Conservation (phyloP, 202 grass and related monocot species). For the Schoenoplectus triqueter region DNA sequence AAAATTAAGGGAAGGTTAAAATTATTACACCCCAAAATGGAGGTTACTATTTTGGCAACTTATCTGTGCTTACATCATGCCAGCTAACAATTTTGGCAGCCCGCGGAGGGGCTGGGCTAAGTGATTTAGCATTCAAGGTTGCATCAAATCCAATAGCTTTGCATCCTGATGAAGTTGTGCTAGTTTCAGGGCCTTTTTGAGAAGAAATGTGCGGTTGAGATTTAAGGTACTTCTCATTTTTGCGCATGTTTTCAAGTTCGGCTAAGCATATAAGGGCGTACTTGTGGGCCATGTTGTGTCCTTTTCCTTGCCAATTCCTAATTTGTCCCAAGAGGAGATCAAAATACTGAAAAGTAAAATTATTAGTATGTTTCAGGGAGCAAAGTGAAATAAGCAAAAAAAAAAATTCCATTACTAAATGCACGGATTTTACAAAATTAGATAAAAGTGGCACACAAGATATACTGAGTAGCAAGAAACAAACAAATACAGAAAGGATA, state of each 20-base stretch:
- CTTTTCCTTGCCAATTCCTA: constrained; percentile 89
- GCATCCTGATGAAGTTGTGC: constrained; percentile 90
- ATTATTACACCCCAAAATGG: too few species aligned
- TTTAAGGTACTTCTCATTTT: constrained; percentile 74
- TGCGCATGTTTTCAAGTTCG: constrained; percentile 77
- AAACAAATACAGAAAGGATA: not conserved
- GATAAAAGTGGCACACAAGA: not conserved
- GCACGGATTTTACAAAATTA: not conserved
- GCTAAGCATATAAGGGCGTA: constrained; percentile 82
- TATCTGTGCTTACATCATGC: constrained; percentile 64
- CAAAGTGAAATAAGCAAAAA: not conserved
- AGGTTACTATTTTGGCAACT: too few species aligned
- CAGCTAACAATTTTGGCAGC: constrained; percentile 84
- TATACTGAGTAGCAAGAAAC: not conserved
- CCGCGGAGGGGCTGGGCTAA: constrained; percentile 82
- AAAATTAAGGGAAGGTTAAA: too few species aligned
- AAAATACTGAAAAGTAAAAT: constrained; percentile 70
- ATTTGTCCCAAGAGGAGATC: constrained; percentile 56
- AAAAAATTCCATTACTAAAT: too few species aligned
- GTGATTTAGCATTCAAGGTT: constrained; percentile 76
- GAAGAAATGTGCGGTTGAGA: constrained; percentile 47
- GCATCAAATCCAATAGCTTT: constrained; percentile 89
- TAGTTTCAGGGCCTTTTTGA: constrained; percentile 66
- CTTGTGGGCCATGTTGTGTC: constrained; percentile 78
- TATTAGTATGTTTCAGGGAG: constrained; percentile 17